These are phyloP conservation scores for Trypanosoma vivax DNA, from an alignment of 208 protist species.

Conservation along the genomic window DNA sequence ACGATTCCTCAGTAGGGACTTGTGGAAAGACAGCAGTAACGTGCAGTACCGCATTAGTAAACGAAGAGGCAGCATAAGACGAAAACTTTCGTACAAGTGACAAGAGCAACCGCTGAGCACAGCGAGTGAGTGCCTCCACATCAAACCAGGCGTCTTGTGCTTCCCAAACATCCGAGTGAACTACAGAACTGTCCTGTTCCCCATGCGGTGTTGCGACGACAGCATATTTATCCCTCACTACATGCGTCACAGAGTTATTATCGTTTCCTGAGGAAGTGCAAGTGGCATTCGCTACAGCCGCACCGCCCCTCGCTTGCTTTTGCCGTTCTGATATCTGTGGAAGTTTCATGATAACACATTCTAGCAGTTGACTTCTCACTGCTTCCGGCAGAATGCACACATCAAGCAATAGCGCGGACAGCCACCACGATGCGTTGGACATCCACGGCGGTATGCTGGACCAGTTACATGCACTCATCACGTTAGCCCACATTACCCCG, in stretches of 20 bases:
- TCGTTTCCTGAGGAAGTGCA: background rate
- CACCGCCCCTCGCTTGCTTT: too few species aligned
- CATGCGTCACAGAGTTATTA: too few species aligned
- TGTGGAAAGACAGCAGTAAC: constrained; percentile 36
- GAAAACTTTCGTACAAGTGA: constrained; percentile 39
- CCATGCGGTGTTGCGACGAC: too few species aligned
- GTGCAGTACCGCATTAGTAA: constrained; percentile 38
- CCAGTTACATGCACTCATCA: constrained; percentile 43
- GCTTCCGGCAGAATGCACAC: constrained; percentile 29
- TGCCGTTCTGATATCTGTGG: too few species aligned
- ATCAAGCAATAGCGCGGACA: constrained; percentile 42
- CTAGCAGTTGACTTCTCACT: constrained; percentile 30
- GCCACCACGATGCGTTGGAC: constrained; percentile 49
- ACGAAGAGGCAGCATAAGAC: constrained; percentile 20
- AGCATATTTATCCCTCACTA: too few species aligned
- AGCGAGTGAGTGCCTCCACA: constrained; percentile 1
- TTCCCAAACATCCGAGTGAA: too few species aligned
- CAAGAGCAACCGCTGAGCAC: constrained; percentile 32
- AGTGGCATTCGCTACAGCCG: background rate
- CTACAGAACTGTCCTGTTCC: too few species aligned
- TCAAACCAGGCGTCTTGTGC: too few species aligned
- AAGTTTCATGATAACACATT: constrained; percentile 40
- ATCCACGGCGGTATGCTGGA: constrained; percentile 16
- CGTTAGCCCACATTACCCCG: constrained; percentile 37
- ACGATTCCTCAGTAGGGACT: constrained; percentile 18